Conservation (phyloP, 2,329 filamentous ascomycete species). For the Berkeleyomyces rouxiae region DNA sequence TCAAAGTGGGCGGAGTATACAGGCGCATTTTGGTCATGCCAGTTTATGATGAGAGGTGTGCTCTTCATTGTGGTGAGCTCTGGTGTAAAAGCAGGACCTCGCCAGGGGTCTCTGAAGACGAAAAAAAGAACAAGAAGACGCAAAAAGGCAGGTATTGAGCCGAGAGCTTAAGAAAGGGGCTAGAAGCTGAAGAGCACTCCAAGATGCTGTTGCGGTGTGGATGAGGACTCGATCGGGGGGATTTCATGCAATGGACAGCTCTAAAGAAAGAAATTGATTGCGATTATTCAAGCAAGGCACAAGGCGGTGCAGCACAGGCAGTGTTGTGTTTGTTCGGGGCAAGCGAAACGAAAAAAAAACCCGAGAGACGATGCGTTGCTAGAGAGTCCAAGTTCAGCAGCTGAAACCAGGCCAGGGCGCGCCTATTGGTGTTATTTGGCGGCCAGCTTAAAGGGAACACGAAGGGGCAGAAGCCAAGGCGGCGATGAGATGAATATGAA, state of each 20-base stretch:
- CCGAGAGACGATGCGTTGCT: slow-evolving; percentile 3
- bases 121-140: not conserved
- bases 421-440: not conserved
- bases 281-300: not conserved
- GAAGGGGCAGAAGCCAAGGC: not conserved
- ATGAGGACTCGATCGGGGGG: not conserved
- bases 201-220: not conserved
- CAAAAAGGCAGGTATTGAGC: too few relatives aligned
- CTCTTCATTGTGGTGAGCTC: slow-evolving; percentile 60
- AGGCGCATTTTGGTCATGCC: slow-evolving; percentile 93
- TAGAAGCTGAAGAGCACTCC: too few relatives aligned
- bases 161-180: too few relatives aligned
- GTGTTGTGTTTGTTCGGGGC: not conserved
- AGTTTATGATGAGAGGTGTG: slow-evolving; percentile 89
- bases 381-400: not conserved
- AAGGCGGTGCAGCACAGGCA: not conserved
- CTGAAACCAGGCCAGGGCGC: not conserved
- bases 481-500: not conserved
- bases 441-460: not conserved
- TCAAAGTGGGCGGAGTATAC: slow-evolving; percentile 98
- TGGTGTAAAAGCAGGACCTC: too few relatives aligned
- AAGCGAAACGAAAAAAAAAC: not conserved
- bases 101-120: not conserved
- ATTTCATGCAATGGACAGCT: not conserved
- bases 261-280: not conserved